Percentiles rank a stretch among this genome's conserved stretches.
These are phyloP conservation scores for Eucalyptus cloeziana DNA, from an alignment of 345 rosid species.

Conservation along the genomic window DNA sequence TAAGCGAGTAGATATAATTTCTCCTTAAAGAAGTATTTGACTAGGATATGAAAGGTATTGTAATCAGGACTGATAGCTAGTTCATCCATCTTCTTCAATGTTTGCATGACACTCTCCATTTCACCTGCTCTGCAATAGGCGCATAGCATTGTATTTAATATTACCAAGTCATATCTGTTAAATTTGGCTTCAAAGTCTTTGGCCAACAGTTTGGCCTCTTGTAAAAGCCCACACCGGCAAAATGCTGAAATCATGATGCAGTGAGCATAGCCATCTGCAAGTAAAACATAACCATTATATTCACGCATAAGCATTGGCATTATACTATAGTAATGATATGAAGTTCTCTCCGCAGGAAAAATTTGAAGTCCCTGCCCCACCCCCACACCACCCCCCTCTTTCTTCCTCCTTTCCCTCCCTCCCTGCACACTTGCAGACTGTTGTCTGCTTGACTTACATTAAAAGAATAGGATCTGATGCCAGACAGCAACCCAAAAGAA, in stretches of 20 bases:
- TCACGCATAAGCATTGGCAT: background rate
- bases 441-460: background rate
- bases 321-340: background rate
- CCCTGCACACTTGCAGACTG: background rate
- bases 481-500: background rate
- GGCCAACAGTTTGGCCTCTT: slow-evolving; percentile 77
- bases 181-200: slow-evolving; percentile 59
- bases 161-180: slow-evolving; percentile 68
- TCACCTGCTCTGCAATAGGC: slow-evolving; percentile 91
- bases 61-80: slow-evolving; percentile 57
- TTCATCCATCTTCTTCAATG: slow-evolving; percentile 87
- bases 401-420: background rate
- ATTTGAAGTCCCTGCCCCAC: background rate
- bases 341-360: background rate
- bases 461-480: background rate
- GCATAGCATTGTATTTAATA: slow-evolving; percentile 76
- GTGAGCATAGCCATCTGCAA: slow-evolving; percentile 83
- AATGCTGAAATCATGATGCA: slow-evolving; percentile 90
- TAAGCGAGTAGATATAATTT: slow-evolving; percentile 75
- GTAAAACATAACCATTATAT: background rate
- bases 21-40: slow-evolving; percentile 80
- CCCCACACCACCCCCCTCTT: accelerated
- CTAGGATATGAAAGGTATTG: slow-evolving; percentile 66
- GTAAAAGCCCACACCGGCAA: slow-evolving; percentile 59
- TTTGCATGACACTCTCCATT: slow-evolving; percentile 73